phyloP scores from a whole-genome alignment of 2,329 filamentous ascomycete genomes.

The Zymoseptoria passerinii region DNA sequence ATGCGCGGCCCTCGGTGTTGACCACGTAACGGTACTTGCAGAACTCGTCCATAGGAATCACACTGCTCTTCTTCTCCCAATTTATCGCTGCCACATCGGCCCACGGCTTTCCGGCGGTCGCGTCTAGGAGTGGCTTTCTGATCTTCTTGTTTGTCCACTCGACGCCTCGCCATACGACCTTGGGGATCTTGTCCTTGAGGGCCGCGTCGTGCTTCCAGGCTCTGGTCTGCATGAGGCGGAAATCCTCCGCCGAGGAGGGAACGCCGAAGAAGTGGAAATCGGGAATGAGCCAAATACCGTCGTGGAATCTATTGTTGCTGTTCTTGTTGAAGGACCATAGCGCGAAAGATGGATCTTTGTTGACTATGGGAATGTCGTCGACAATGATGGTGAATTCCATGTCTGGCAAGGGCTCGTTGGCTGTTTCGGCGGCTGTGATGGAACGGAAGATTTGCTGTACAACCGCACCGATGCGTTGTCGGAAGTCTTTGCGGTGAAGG shows the following conservation, averaged over 20 bases:
- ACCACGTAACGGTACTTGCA: conserved; percentile 23
- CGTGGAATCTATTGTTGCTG: conserved; percentile 14
- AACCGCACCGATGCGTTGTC: conserved; percentile 27
- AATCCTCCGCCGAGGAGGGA: conserved; percentile 14
- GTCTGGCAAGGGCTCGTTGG: conserved; percentile 14
- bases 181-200: conserved; percentile 21
- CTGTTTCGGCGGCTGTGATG: conserved; percentile 12
- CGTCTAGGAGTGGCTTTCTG: conserved; percentile 25
- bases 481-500: conserved; percentile 19
- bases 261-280: conserved; percentile 18
- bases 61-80: conserved; percentile 15
- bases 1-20: conserved; percentile 23
- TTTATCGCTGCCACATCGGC: conserved; percentile 28
- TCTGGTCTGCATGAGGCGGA: conserved; percentile 12
- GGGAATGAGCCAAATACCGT: conserved; percentile 15
- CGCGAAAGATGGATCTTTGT: conserved; percentile 4
- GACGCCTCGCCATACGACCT: conserved; percentile 26
- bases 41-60: conserved; percentile 21
- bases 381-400: conserved; percentile 17
- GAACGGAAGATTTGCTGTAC: conserved; percentile 12
- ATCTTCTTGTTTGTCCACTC: conserved; percentile 20
- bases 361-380: conserved; percentile 12
- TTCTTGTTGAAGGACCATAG: conserved; percentile 12
- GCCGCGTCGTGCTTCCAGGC: conserved; percentile 16
- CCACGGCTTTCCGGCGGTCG: conserved; percentile 28